A percentile compares a stretch with the other conserved stretches of the same genome.
phyloP scores from a whole-genome alignment of 345 rosid genomes.

The Melastoma malabathricum region DNA sequence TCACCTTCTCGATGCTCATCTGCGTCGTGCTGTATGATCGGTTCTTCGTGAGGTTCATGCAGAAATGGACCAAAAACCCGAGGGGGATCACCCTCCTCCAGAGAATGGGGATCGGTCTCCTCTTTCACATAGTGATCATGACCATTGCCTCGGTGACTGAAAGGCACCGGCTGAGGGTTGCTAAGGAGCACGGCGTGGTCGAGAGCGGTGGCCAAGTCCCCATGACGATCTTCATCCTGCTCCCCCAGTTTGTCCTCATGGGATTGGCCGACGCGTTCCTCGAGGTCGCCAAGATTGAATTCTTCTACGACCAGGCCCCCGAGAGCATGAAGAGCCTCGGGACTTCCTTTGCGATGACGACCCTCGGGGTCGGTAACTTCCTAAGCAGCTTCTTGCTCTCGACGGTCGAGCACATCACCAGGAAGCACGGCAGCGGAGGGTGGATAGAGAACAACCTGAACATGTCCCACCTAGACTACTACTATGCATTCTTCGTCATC shows the following conservation, averaged over 20 bases:
- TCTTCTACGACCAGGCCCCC: constrained; percentile 91
- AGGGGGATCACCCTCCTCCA: constrained; percentile 75
- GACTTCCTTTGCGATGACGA: constrained; percentile 45
- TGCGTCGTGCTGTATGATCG: constrained; percentile 49
- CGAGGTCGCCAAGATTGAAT: constrained; percentile 69
- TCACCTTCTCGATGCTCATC: constrained; percentile 50
- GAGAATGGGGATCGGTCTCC: constrained; percentile 58
- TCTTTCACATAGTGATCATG: constrained; percentile 54
- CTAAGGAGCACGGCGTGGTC: constrained; percentile 31
- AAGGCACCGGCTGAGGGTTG: constrained; percentile 38
- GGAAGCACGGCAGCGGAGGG: constrained; percentile 31
- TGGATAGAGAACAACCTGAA: constrained; percentile 77
- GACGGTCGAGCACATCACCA: constrained; percentile 40
- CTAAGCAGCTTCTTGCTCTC: constrained; percentile 62
- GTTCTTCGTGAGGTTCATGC: constrained; percentile 27
- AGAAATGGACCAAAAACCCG: constrained; percentile 43
- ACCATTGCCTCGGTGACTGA: constrained; percentile 38
- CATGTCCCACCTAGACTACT: constrained; percentile 58
- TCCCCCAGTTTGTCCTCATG: constrained; percentile 75
- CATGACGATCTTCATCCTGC: constrained; percentile 44
- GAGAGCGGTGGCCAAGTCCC: constrained; percentile 47
- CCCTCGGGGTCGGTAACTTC: constrained; percentile 55
- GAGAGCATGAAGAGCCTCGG: constrained; percentile 92
- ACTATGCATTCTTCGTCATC: constrained; percentile 51
- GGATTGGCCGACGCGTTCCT: constrained; percentile 66